Evolutionary conservation across 139 green algal species (phyloP).

Genomic region (Chlamydomonas sp.): DNA sequence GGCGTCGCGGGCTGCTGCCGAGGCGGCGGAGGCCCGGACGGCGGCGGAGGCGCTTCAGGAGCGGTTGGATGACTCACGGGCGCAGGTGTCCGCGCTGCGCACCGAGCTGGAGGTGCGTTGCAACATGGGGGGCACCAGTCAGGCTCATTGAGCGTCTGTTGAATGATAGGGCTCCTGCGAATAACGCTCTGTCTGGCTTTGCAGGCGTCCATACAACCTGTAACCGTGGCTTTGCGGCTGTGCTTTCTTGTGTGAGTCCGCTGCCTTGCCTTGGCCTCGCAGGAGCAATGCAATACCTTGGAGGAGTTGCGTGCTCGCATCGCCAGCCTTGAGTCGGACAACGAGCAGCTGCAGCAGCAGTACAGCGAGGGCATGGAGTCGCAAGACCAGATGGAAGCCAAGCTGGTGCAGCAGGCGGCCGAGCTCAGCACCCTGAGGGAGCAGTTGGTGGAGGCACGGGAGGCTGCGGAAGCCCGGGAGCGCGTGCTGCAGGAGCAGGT

Average conservation of each 20-base stretch:
- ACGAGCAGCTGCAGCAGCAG: slow-evolving; percentile 39
- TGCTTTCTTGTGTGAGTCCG: no score
- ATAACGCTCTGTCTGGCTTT: no score
- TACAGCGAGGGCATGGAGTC: slow-evolving; percentile 37
- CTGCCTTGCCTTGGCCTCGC: no score
- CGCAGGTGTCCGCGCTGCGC: neutral
- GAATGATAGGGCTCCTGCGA: no score
- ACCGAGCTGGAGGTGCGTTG: neutral
- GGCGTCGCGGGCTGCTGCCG: neutral
- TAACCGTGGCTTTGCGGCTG: no score
- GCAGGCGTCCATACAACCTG: no score
- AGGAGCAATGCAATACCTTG: no score
- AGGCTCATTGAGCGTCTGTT: no score
- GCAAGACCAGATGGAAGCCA: slow-evolving; percentile 34
- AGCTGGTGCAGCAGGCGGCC: slow-evolving; percentile 34
- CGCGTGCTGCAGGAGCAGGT: neutral
- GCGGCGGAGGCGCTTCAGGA: neutral
- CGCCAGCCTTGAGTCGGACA: no score
- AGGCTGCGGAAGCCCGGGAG: neutral
- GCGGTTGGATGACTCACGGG: neutral
- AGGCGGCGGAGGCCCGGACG: neutral
- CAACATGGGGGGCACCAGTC: no score
- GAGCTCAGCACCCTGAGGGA: neutral
- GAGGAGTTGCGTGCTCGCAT: no score
- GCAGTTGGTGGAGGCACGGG: neutral